phyloP scores from a whole-genome alignment of 2,329 filamentous ascomycete species.

The Fonsecaea erecta region DNA sequence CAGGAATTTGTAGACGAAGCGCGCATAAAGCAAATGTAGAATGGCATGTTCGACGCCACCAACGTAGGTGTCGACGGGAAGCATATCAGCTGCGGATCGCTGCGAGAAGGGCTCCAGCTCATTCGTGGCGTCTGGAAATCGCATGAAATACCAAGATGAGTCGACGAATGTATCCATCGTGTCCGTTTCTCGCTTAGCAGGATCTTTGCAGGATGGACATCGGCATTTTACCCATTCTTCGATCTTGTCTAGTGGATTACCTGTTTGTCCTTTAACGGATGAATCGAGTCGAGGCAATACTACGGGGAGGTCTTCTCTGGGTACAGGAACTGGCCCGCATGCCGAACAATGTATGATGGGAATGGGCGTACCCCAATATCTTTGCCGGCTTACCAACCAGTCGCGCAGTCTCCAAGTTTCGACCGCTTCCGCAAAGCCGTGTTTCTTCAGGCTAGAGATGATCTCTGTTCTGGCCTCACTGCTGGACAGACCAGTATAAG shows the following conservation, averaged over 20 bases:
- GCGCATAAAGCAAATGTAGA: slow-evolving; percentile 82
- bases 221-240: slow-evolving; percentile 73
- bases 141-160: slow-evolving; percentile 90
- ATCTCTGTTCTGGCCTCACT: slow-evolving; percentile 66
- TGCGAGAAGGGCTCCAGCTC: slow-evolving; percentile 64
- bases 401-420: slow-evolving; percentile 82
- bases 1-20: slow-evolving; percentile 89
- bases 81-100: slow-evolving; percentile 57
- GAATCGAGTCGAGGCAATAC: slow-evolving; percentile 70
- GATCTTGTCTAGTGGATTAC: slow-evolving; percentile 76
- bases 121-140: slow-evolving; percentile 76
- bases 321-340: slow-evolving; percentile 81
- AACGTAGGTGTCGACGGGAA: slow-evolving; percentile 86
- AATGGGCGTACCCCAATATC: slow-evolving; percentile 91
- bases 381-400: slow-evolving; percentile 89
- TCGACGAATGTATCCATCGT: slow-evolving; percentile 98
- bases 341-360: slow-evolving; percentile 80
- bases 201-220: slow-evolving; percentile 71
- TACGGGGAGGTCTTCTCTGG: slow-evolving; percentile 76
- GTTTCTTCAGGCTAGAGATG: slow-evolving; percentile 54
- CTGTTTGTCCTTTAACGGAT: slow-evolving; percentile 68
- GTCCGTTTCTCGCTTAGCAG: slow-evolving; percentile 82
- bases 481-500: slow-evolving; percentile 68
- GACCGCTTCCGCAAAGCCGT: slow-evolving; percentile 64
- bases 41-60: slow-evolving; percentile 92